A percentile compares a stretch with the other conserved stretches of the same genome.
Conservation (phyloP, 208 protist genomes). For the Leishmania arabica region DNA sequence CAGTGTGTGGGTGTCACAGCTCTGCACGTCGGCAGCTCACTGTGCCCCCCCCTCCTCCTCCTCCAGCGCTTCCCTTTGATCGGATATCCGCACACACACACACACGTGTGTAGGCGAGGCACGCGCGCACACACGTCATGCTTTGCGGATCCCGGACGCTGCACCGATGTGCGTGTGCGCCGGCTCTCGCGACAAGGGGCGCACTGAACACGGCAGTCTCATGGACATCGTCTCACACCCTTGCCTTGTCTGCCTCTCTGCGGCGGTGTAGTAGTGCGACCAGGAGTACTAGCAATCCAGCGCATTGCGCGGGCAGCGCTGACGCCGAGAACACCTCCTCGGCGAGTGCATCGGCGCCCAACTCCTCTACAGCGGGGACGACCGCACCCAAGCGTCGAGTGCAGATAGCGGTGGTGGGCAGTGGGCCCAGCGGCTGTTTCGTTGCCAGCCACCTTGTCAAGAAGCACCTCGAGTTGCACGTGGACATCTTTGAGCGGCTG, state of each 20-base stretch:
- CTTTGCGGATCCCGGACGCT: not conserved
- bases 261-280: not conserved
- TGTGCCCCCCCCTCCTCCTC: not conserved
- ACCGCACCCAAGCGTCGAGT: constrained; percentile 35
- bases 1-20: too few species aligned
- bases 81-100: not conserved
- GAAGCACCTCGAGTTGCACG: constrained; percentile 66
- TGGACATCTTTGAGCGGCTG: constrained; percentile 94
- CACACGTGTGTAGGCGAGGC: not conserved
- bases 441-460: constrained; percentile 90
- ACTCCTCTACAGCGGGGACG: not conserved
- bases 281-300: not conserved
- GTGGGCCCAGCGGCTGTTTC: constrained; percentile 96
- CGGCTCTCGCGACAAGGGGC: not conserved
- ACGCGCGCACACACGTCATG: not conserved
- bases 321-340: not conserved
- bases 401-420: constrained; percentile 94
- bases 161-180: not conserved
- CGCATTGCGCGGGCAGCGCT: not conserved
- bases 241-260: not conserved
- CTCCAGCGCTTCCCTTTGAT: not conserved
- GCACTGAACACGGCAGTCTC: not conserved
- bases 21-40: not conserved
- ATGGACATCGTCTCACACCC: not conserved
- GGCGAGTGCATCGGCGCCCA: not conserved